Percentiles rank a stretch among this genome's conserved stretches.
Evolutionary conservation across 2,329 filamentous ascomycete genomes (phyloP).

Genomic region (Colletotrichum horii): DNA sequence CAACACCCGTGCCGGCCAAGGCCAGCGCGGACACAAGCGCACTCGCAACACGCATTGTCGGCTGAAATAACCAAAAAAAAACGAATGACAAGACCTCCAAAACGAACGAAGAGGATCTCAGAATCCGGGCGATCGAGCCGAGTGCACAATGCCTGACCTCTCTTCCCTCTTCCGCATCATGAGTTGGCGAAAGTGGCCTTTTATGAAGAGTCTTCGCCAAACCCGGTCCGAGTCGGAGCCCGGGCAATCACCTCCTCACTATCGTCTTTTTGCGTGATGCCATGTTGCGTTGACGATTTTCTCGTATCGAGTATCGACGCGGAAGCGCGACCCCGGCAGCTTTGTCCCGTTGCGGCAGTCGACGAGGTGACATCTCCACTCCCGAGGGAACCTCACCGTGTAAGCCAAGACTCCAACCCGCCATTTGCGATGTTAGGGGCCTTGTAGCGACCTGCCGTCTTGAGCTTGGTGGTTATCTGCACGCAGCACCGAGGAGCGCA

Average conservation of each 20-base stretch:
- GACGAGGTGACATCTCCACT: conserved; percentile 1
- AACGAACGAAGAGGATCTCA: not conserved
- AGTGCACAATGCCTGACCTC: not conserved
- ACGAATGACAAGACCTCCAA: not conserved
- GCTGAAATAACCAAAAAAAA: not conserved
- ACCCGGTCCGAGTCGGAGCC: not conserved
- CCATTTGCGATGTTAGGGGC: not conserved
- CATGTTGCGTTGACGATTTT: conserved; percentile 1
- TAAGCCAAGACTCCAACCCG: not conserved
- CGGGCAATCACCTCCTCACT: not conserved
- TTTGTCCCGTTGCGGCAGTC: conserved; percentile 8
- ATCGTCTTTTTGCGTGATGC: not conserved
- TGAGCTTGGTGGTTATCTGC: not conserved
- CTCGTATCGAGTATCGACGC: not conserved
- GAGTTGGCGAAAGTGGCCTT: not conserved
- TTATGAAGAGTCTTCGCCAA: not conserved
- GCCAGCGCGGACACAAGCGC: conserved; percentile 13
- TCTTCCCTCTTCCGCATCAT: not conserved
- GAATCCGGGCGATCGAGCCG: not conserved
- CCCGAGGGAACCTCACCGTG: not conserved
- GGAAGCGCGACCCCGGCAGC: not conserved
- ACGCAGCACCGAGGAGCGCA: not conserved
- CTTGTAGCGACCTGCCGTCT: conserved; percentile 14
- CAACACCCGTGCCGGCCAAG: conserved; percentile 1
- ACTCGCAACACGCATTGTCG: conserved; percentile 7